Percentiles rank a stretch among this genome's conserved stretches.
phyloP scores from a whole-genome alignment of 768 basidiomycete species.

The Agaricus blazei region DNA sequence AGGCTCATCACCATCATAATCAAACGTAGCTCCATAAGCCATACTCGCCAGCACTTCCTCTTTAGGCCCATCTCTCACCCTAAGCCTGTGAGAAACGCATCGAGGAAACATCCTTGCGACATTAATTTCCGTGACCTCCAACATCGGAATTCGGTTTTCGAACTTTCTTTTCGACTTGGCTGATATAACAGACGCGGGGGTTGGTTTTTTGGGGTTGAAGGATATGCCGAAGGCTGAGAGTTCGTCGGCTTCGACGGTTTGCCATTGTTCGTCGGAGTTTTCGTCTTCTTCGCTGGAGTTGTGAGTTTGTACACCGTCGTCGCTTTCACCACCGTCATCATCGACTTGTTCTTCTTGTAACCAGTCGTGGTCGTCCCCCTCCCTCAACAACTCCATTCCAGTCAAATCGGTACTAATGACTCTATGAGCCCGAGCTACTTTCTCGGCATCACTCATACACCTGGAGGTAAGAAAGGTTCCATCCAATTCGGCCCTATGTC shows the following conservation, averaged over 20 bases:
- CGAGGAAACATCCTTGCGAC: conserved; percentile 70
- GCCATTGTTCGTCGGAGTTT: no score
- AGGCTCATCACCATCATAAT: conserved; percentile 9
- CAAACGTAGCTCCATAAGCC: conserved; percentile 52
- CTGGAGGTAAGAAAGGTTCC: conserved; percentile 60
- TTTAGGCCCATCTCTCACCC: conserved; percentile 62
- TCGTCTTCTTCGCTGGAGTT: no score
- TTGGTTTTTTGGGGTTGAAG: no score
- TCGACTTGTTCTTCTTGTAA: conserved; percentile 7
- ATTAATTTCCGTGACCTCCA: conserved; percentile 69
- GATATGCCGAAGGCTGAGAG: no score
- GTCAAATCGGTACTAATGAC: conserved; percentile 59
- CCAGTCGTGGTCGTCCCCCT: conserved; percentile 4
- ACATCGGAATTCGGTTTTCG: neutral
- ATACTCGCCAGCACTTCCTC: conserved; percentile 67
- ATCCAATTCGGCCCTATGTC: conserved; percentile 68
- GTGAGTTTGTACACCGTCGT: no score
- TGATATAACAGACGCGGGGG: neutral
- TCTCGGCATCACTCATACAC: conserved; percentile 58
- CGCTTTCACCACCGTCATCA: neutral
- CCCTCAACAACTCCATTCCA: conserved; percentile 51
- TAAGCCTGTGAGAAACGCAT: conserved; percentile 69
- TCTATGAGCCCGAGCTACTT: conserved; percentile 61
- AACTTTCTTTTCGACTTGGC: neutral
- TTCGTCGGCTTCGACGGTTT: no score